Conservation (phyloP, 2,329 filamentous ascomycete species). For the Pseudogymnoascus sp. region DNA sequence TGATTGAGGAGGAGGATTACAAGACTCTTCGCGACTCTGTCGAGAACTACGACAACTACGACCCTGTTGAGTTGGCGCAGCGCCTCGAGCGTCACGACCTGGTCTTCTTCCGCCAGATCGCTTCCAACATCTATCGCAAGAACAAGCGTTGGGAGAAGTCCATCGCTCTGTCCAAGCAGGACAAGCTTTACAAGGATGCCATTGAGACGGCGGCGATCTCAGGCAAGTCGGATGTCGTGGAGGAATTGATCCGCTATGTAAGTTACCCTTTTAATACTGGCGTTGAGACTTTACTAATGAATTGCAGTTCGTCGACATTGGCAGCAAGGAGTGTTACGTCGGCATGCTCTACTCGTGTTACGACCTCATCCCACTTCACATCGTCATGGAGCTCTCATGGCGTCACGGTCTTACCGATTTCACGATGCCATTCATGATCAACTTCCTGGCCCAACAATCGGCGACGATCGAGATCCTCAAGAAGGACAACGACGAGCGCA, state of each 20-base stretch:
- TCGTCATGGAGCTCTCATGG: slow-evolving; percentile 95
- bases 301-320: slow-evolving; percentile 90
- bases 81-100: slow-evolving; percentile 95
- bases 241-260: slow-evolving; percentile 94
- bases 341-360: slow-evolving; percentile 99
- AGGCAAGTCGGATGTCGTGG: slow-evolving; percentile 81
- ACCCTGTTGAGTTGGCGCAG: slow-evolving; percentile 83
- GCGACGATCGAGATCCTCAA: slow-evolving; percentile 77
- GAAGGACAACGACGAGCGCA: slow-evolving; percentile 93
- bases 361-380: slow-evolving; percentile 86
- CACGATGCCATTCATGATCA: slow-evolving; percentile 99
- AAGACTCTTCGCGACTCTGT: slow-evolving; percentile 97
- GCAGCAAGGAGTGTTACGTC: slow-evolving; percentile 98
- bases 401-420: slow-evolving; percentile 90
- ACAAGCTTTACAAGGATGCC: slow-evolving; percentile 98
- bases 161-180: slow-evolving; percentile 94
- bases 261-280: slow-evolving; percentile 41
- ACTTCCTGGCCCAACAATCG: slow-evolving; percentile 86
- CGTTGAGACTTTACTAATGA: slow-evolving; percentile 28
- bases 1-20: slow-evolving; percentile 99
- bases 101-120: slow-evolving; percentile 98
- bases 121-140: slow-evolving; percentile 97
- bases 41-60: slow-evolving; percentile 98
- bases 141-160: slow-evolving; percentile 99
- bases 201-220: slow-evolving; percentile 96